Evolutionary conservation across 495 filamentous ascomycete genomes (phyloP), one percentile per base, ranked within the genome.

Genomic region (Xylaria cubensis): DNA sequence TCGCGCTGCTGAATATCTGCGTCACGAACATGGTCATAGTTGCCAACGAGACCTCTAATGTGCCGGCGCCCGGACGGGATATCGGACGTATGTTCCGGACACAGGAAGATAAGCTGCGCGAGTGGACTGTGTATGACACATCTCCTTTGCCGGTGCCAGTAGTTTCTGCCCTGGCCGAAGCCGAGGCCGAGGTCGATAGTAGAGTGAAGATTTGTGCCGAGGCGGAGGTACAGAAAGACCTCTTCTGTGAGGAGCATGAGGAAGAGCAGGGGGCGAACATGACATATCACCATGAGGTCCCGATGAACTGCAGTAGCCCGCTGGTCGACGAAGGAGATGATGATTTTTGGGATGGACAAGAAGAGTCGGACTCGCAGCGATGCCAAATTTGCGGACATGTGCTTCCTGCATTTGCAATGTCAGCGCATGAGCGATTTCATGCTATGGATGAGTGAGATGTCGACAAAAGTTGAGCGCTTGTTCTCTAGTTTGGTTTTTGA

Each of bases 1-100:
- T 97, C 17, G 92, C 91, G 66, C 78, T 97, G 51, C 81, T 98
- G 64, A 98, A 98, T 76, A 81, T 98, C 17, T 94, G 92, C 26
- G 94, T 94, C 2, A 92, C 92, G 1, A 95, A 97, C 76, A 95
- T 98, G 90, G 85, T 88, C 2, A 88, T 90, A 34, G 75, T 79
- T 70, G 86, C 84, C 24, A 89, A 64, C 82, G 80, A 69, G 83
- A 44, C 51, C 6, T 24, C 42, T 8, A 46, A 44, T 39, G 71
- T 65, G 8, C 62, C 71, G 17, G 65, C 71, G 21, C 64, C 62
- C 53, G 71, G 82, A 3, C 75, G 81, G 67, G 88, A 93, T 75
- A 93, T 94, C 72, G 85, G 84, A 4, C 82, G 80, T 68, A 93
- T 94, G 92, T 92, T 94, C 77, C 86, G 81, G 64, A 82, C 83